Evolutionary conservation across 2,329 filamentous ascomycete genomes (phyloP).

Genomic region (Cladosporium sp.): DNA sequence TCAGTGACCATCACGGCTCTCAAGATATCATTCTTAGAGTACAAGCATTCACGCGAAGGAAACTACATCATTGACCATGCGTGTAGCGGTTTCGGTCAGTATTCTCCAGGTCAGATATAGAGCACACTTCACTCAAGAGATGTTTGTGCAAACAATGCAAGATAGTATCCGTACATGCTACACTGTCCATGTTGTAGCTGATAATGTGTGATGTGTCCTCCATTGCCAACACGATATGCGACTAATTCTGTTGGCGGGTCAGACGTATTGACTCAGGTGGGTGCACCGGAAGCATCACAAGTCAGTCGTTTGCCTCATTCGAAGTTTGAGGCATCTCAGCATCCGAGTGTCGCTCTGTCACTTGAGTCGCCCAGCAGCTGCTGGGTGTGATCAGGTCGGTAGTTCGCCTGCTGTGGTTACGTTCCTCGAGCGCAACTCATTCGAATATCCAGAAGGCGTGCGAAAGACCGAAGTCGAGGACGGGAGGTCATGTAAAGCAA

Average conservation of each 20-base stretch:
- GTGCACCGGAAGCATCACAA: neutral
- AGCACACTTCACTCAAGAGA: neutral
- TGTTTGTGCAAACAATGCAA: neutral
- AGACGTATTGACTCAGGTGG: neutral
- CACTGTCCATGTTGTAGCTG: neutral
- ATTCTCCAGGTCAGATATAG: neutral
- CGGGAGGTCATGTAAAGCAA: conserved; percentile 52
- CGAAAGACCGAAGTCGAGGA: conserved; percentile 66
- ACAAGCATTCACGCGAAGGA: too few relatives aligned
- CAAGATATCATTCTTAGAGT: neutral
- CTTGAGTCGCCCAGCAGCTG: neutral
- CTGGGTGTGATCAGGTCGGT: neutral
- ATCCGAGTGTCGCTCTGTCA: neutral
- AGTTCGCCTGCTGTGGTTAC: conserved; percentile 4
- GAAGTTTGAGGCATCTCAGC: neutral
- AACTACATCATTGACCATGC: neutral
- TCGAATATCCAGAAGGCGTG: conserved; percentile 50
- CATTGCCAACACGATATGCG: neutral
- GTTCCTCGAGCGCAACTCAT: conserved; percentile 30
- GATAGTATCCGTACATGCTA: neutral
- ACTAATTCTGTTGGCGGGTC: neutral
- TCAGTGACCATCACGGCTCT: neutral
- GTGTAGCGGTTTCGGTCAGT: neutral
- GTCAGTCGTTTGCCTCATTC: neutral
- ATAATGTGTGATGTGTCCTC: neutral